Evolutionary conservation across 2,329 filamentous ascomycete genomes (phyloP), one percentile per base, ranked within the genome.

Genomic region (Zelopaecilomyces penicillatus): DNA sequence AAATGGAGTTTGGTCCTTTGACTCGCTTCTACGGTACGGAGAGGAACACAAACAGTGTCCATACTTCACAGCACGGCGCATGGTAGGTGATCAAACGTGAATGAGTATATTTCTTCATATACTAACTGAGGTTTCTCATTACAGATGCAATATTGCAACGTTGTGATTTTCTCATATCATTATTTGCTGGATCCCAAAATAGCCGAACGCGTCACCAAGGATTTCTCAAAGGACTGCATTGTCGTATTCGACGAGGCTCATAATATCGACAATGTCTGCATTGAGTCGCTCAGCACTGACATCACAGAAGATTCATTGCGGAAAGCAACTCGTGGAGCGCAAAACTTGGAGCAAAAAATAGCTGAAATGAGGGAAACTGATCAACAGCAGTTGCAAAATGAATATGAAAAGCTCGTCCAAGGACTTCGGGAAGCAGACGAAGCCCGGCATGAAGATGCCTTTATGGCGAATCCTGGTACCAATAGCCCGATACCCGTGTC

Each of bases 211-310:
- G 90, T 97, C 2, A 97, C 93, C 0, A 89, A 85, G 63, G 93
- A 98, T 58, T 78, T 98, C 8, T 96, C 93, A 0, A 96, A 96
- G 56, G 94, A 98, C 63, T 96, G 90, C 63, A 98, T 98, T 42
- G 87, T 98, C 19, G 93, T 98, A 3, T 98, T 98, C 53, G 93
- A 98, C 59, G 93, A 98, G 65, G 93, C 93, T 10, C 93, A 98
- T 69, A 98, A 98, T 60, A 98, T 98, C 55, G 93, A 98, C 74
- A 98, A 98, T 61, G 93, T 98, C 47, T 98, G 94, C 63, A 98
- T 98, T 54, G 93, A 98, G 61, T 91, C 93, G 2, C 70, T 97
- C 9, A 98, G 93, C 59, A 97, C 95, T 36, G 93, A 98, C 57
- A 79, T 98, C 46, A 97, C 91, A 0, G 90, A 98, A 60, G 93